Evolutionary conservation across 805 yeast species (phyloP).

Genomic region (Ogataea ramenticola): DNA sequence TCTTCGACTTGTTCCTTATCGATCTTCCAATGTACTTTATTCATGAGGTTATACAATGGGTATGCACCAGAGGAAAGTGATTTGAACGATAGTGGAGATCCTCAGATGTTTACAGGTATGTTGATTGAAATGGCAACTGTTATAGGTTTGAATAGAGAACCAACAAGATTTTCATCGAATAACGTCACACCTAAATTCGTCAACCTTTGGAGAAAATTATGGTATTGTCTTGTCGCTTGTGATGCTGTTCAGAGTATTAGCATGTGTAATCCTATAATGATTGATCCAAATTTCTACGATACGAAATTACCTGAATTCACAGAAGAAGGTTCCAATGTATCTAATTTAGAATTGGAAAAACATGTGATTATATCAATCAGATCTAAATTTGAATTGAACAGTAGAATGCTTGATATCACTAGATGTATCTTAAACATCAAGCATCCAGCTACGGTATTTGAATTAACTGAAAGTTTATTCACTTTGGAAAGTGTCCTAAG

Average conservation of each 20-base stretch:
- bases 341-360: slow-evolving; percentile 34
- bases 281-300: slow-evolving; percentile 37
- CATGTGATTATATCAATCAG: slow-evolving; percentile 28
- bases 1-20: slow-evolving; percentile 41
- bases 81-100: slow-evolving; percentile 49
- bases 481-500: slow-evolving; percentile 30
- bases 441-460: slow-evolving; percentile 28
- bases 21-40: slow-evolving; percentile 46
- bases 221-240: slow-evolving; percentile 42
- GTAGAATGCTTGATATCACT: slow-evolving; percentile 26
- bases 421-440: slow-evolving; percentile 33
- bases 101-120: slow-evolving; percentile 48
- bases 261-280: slow-evolving; percentile 40
- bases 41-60: slow-evolving; percentile 42
- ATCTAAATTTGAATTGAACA: slow-evolving; percentile 24
- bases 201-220: slow-evolving; percentile 50
- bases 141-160: slow-evolving; percentile 65
- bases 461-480: slow-evolving; percentile 27
- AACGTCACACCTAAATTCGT: slow-evolving; percentile 19
- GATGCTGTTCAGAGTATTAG: slow-evolving; percentile 40
- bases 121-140: slow-evolving; percentile 61
- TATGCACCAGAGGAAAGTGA: slow-evolving; percentile 54
- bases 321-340: slow-evolving; percentile 26
- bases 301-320: slow-evolving; percentile 41
- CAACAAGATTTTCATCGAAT: slow-evolving; percentile 33